phyloP scores from a whole-genome alignment of 2,329 filamentous ascomycete genomes.

The Apiospora marii region DNA sequence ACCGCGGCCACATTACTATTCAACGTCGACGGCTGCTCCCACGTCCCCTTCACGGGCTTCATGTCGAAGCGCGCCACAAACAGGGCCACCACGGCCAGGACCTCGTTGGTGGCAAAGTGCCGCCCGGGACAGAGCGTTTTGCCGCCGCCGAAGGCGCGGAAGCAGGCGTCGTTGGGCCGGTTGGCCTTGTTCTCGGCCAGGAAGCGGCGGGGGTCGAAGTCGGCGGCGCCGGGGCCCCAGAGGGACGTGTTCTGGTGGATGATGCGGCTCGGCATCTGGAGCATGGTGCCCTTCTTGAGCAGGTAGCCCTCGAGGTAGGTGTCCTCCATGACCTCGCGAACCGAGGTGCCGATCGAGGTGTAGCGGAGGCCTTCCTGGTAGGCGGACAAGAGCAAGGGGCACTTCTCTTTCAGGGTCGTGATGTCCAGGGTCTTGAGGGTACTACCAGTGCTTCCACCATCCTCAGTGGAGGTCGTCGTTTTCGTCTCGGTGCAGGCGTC shows the following conservation, averaged over 20 bases:
- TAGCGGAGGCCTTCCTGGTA: constrained; percentile 47
- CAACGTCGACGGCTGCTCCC: background rate
- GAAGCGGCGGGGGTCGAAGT: constrained; percentile 36
- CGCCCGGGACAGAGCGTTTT: constrained; percentile 40
- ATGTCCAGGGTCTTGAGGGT: constrained; percentile 40
- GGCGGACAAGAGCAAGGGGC: constrained; percentile 45
- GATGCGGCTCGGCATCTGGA: constrained; percentile 40
- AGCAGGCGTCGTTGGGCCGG: constrained; percentile 25
- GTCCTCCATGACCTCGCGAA: constrained; percentile 43
- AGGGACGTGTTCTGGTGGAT: constrained; percentile 37
- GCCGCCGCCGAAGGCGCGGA: background rate
- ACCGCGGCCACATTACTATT: background rate
- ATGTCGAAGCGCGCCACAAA: constrained; percentile 36
- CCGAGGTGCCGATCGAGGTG: constrained; percentile 36
- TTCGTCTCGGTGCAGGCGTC: constrained; percentile 36
- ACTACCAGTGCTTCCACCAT: background rate
- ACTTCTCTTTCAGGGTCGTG: constrained; percentile 42
- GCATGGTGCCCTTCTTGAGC: constrained; percentile 42
- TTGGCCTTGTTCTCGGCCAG: constrained; percentile 25
- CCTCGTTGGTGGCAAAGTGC: constrained; percentile 39
- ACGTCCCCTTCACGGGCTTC: constrained; percentile 22
- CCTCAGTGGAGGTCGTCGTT: constrained; percentile 26
- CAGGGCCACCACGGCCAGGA: constrained; percentile 37
- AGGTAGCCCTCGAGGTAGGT: constrained; percentile 42
- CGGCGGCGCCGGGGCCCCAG: constrained; percentile 40